phyloP scores from a whole-genome alignment of 371 early-diverging fungal species.

The Lichtheimia ornata region DNA sequence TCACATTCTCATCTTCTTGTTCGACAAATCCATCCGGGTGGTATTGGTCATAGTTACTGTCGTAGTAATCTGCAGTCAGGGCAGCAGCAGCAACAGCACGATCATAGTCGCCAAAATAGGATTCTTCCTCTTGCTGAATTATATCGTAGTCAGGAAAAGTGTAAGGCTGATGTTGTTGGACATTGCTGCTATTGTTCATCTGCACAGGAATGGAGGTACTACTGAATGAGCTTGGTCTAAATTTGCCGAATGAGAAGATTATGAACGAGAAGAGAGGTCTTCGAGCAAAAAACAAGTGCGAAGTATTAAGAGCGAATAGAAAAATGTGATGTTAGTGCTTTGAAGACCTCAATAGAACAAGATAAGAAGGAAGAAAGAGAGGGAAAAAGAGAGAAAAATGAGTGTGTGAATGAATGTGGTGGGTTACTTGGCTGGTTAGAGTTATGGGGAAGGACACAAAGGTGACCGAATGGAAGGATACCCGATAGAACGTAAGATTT shows the following conservation, averaged over 20 bases:
- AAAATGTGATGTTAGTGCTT: no score
- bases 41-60: conserved; percentile 4
- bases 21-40: background rate
- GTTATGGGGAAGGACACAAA: no score
- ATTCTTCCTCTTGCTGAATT: conserved; percentile 18
- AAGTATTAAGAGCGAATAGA: background rate
- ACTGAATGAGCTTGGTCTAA: background rate
- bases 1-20: conserved; percentile 6
- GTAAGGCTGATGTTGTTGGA: conserved; percentile 1
- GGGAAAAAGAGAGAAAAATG: no score
- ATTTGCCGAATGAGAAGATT: background rate
- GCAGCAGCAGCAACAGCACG: conserved; percentile 26
- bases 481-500: no score
- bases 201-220: background rate
- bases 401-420: no score
- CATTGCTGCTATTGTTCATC: background rate
- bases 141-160: background rate
- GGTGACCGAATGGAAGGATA: no score
- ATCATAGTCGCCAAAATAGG: conserved; percentile 37
- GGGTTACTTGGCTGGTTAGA: no score
- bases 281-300: background rate
- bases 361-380: no score
- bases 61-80: conserved; percentile 26
- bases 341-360: no score
- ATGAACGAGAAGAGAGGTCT: background rate